phyloP scores from a whole-genome alignment of 257 asterid species.

The Przewalskia tangutica region DNA sequence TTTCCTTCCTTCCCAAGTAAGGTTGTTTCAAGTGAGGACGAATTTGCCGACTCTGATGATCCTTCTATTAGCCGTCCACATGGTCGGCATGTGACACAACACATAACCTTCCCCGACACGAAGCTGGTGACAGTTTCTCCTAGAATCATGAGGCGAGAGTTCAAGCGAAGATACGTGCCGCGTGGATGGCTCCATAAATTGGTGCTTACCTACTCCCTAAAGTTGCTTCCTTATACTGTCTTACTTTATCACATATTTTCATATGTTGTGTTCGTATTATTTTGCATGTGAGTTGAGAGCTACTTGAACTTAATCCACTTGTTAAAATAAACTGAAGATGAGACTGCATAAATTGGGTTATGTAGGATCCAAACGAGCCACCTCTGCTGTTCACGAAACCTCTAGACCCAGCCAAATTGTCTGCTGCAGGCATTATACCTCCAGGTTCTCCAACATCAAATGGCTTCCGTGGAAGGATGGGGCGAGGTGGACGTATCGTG shows the following conservation, averaged over 20 bases:
- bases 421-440: conserved; percentile 74
- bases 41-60: conserved; percentile 84
- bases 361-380: conserved; percentile 83
- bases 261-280: neutral
- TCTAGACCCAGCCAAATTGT: conserved; percentile 75
- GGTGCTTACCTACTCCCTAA: conserved; percentile 26
- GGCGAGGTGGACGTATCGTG: conserved; percentile 88
- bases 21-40: conserved; percentile 86
- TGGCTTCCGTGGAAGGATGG: conserved; percentile 67
- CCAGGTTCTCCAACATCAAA: conserved; percentile 51
- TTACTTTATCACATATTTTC: neutral
- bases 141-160: conserved; percentile 45
- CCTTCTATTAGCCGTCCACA: conserved; percentile 54
- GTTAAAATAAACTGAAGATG: neutral
- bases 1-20: conserved; percentile 80
- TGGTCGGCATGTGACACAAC: conserved; percentile 34
- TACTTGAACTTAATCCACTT: neutral
- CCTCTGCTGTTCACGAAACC: conserved; percentile 68
- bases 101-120: conserved; percentile 41
- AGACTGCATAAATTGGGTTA: neutral
- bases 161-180: conserved; percentile 45
- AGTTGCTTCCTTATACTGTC: neutral
- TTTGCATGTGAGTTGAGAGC: neutral
- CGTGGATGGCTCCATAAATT: conserved; percentile 73
- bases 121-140: conserved; percentile 44